phyloP scores from a whole-genome alignment of 148 eudicot genomes.

The Arbutus unedo region DNA sequence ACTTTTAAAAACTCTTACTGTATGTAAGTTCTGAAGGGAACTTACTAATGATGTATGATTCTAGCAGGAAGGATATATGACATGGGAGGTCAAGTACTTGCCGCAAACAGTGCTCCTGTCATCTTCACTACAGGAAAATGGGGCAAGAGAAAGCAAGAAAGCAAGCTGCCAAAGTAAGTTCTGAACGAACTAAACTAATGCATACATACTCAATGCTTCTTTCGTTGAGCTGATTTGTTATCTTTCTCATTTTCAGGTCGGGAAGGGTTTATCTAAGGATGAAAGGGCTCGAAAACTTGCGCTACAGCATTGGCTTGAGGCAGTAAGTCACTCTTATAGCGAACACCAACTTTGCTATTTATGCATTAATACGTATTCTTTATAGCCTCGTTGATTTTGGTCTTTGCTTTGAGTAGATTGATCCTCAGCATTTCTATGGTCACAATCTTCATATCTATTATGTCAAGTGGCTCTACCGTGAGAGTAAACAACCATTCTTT shows the following conservation, averaged over 20 bases:
- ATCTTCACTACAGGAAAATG: slow-evolving; percentile 41
- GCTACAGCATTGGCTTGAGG: slow-evolving; percentile 75
- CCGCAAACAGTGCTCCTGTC: slow-evolving; percentile 51
- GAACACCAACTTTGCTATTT: not conserved
- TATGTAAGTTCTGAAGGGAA: not conserved
- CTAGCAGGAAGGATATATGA: slow-evolving; percentile 46
- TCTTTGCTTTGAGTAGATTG: slow-evolving; percentile 47
- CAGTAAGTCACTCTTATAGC: slow-evolving; percentile 37
- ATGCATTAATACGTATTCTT: not conserved
- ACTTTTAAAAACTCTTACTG: not conserved
- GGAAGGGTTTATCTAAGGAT: slow-evolving; percentile 48
- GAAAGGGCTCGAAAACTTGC: slow-evolving; percentile 63
- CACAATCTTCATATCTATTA: slow-evolving; percentile 91
- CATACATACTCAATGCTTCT: not conserved
- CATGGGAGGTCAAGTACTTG: slow-evolving; percentile 59
- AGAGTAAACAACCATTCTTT: slow-evolving; percentile 93
- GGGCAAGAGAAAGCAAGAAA: slow-evolving; percentile 28
- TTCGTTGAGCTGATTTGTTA: not conserved
- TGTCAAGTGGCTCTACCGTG: slow-evolving; percentile 67
- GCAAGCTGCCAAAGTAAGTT: slow-evolving; percentile 26
- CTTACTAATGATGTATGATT: not conserved
- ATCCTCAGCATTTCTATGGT: slow-evolving; percentile 94
- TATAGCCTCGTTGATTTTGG: not conserved
- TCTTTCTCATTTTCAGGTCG: not conserved
- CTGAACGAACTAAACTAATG: not conserved